These are phyloP conservation scores for Ceratobasidium sp. DNA, from an alignment of 1,284 basidiomycete genomes.

Conservation along the genomic window DNA sequence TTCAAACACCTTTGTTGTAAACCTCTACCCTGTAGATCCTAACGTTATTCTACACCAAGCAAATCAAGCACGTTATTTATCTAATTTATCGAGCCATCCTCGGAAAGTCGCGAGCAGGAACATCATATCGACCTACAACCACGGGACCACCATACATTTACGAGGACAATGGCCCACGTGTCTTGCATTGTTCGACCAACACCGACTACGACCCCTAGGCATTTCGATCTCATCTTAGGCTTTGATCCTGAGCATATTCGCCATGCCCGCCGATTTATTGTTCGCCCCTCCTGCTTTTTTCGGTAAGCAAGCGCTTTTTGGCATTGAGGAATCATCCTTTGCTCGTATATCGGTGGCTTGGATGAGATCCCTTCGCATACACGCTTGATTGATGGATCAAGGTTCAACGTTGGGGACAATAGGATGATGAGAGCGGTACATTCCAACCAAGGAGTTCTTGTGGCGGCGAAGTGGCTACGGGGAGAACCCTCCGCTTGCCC, in stretches of 20 bases:
- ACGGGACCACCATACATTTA: background rate
- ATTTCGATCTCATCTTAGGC: background rate
- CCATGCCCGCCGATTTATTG: constrained; percentile 21
- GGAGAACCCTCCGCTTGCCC: background rate
- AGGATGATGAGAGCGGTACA: background rate
- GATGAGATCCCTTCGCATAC: constrained; percentile 4
- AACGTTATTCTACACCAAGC: constrained; percentile 15
- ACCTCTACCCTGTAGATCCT: constrained; percentile 18
- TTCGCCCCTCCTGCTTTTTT: constrained; percentile 19
- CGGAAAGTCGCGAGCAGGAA: background rate
- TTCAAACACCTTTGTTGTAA: constrained; percentile 26
- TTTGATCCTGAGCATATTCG: background rate
- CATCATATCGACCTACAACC: background rate
- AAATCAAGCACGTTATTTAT: constrained; percentile 17
- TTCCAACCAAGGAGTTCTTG: constrained; percentile 8
- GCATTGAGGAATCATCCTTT: constrained; percentile 27
- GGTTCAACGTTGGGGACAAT: background rate
- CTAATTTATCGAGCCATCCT: background rate
- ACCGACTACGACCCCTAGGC: background rate
- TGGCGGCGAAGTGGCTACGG: constrained; percentile 10
- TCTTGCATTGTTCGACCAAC: constrained; percentile 8
- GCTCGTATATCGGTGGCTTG: background rate
- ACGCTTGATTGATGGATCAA: constrained; percentile 19
- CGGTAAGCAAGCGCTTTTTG: constrained; percentile 24
- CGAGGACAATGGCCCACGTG: constrained; percentile 3